Base-by-base conservation (phyloP, 768 basidiomycete genomes). In the Pulveroboletus ravenelii region DNA sequence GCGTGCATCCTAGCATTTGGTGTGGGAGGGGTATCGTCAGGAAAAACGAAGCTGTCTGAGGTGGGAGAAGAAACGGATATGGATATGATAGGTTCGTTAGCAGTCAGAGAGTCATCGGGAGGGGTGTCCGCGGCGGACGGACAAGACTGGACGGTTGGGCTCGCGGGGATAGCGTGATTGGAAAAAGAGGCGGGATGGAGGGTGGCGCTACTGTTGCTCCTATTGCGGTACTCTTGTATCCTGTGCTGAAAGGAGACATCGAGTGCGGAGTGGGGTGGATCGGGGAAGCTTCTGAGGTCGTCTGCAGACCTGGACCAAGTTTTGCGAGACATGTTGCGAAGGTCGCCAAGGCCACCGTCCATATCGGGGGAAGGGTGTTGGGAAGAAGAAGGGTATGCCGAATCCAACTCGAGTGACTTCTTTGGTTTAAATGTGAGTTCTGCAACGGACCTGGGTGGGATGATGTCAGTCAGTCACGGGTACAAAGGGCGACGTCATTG, bases 231-330 rank as follows among this genome's bases (percentile, higher is more conserved):
- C 51, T 83, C 36, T 75, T 79, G 55, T 84, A 77, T 60, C 76
- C 68, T 80, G 47, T 83, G 78, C 37, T 86, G 81, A 56, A 87
- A 72, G 17, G 74, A 72, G 6, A 74, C 57, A 40, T 78, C 76
- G 45, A 76, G 59, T n/a, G 70, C 70, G 34, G 69, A 58, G 50
- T 51, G 56, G 25, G 65, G 65, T 12, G 57, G 66, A 35, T 63
- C 60, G 13, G 74, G 73, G 43, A 82, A 68, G 62, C 78, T 81
- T 59, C 80, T 77, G 45, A 91, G 76, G 64, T 92, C 89, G 62
- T 91, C 89, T 18, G 81, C 87, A 6, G 87, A 89, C 62, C 74
- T 82, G 23, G 87, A 89, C 89, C 89, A 91, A 12, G 76, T 78
- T 63, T 81, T 85, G 59, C 81, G 77, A 1, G 87, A 85, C 10